Evolutionary conservation across 805 yeast genomes (phyloP), one percentile per base, ranked within the genome.

Genomic region (Kluyveromyces lactis): DNA sequence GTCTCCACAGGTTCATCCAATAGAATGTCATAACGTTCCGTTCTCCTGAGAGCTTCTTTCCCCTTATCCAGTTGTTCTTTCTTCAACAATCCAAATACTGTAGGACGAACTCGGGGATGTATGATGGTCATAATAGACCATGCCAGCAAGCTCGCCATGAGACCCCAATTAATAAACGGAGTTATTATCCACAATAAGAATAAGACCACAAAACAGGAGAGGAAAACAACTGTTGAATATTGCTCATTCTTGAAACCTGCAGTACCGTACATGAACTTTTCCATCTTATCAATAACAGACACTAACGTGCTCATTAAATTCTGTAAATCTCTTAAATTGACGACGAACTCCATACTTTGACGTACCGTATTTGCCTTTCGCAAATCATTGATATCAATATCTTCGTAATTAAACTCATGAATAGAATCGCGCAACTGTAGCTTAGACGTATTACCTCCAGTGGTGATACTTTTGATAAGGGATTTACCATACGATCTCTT

Each of bases 251-350:
- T 69, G 53, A 86, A 86, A 8, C 81, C 81, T 21, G 82, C 82
- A 4, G 80, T 69, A 10, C 79, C 81, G 49, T 67, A 71, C 49
- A 78, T 64, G 40, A 77, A 69, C 26, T 62, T 62, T 42, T 83
- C 86, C 6, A 73, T 57, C 13, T 63, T 58, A 16, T 79, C 78
- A 38, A 75, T 61, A 0, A 68, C 52, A 12, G 66, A 60, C 18
- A 84, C 66, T 6, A 80, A 42, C 39, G 72, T 73, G 0, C 80
- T 65, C 13, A 85, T 73, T 26, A 77, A 58, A 44, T 77, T 75
- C 55, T 86, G 95, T 19, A 84, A 64, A 52, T 84, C 90, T 42
- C 84, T 69, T 78, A 85, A 69, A 48, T 81, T 84, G 42, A 78
- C 56, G 3, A 69, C 48, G 36, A 71, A 60, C 34, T 69, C 73